Percentiles rank a stretch among this genome's conserved stretches.
Evolutionary conservation across 2,329 filamentous ascomycete species (phyloP).

Genomic region (Chaetomium globosum): DNA sequence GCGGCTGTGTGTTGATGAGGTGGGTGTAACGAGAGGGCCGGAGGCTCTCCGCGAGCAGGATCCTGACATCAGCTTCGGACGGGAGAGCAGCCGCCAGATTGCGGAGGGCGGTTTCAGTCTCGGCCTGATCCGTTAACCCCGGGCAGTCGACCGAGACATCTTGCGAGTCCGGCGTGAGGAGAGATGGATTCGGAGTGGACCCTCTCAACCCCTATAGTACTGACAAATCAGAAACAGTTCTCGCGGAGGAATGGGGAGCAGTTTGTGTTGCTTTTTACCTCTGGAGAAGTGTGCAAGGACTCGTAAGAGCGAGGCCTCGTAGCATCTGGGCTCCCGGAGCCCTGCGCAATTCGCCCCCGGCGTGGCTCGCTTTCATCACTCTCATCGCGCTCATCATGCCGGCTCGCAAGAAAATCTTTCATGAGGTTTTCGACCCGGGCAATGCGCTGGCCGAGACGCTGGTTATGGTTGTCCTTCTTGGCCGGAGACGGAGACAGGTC

Average conservation of each 20-base stretch:
- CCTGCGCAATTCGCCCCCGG: neutral
- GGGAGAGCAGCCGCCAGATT: neutral
- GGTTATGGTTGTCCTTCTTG: neutral
- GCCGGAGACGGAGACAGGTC: neutral
- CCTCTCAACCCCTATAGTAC: neutral
- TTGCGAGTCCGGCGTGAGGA: neutral
- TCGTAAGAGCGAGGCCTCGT: neutral
- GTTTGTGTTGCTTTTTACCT: neutral
- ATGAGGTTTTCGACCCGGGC: neutral
- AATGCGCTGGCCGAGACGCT: neutral
- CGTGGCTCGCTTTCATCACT: neutral
- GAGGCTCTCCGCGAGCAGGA: constrained; percentile 7
- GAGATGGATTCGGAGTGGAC: neutral
- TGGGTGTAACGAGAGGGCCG: constrained; percentile 8
- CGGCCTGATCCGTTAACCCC: constrained; percentile 1
- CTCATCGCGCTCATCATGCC: neutral
- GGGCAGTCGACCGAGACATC: neutral
- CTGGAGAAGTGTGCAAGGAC: neutral
- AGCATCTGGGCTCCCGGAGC: neutral
- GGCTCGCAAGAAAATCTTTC: neutral
- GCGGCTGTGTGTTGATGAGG: constrained; percentile 9
- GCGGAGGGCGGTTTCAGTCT: neutral
- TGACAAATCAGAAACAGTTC: constrained; percentile 1
- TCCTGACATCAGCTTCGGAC: neutral
- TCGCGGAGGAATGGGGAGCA: neutral